These are phyloP conservation scores for Diversispora epigaea DNA, from an alignment of 192 early-diverging fungal genomes.

Conservation along the genomic window DNA sequence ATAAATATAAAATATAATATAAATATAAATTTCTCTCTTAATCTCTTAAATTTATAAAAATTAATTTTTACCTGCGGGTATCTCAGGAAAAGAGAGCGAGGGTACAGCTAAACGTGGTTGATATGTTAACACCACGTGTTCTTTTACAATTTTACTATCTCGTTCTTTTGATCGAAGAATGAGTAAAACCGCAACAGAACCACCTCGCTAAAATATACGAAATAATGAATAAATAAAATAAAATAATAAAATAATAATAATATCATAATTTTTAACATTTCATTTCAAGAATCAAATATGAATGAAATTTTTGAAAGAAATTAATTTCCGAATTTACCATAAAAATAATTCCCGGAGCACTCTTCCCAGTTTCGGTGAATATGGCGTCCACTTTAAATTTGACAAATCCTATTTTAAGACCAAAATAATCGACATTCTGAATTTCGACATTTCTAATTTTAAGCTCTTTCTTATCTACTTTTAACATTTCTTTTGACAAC, in stretches of 20 bases:
- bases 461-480: conserved; percentile 38
- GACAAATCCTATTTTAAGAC: conserved; percentile 67
- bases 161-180: conserved; percentile 51
- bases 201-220: conserved; percentile 56
- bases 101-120: conserved; percentile 75
- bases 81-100: conserved; percentile 59
- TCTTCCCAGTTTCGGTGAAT: conserved; percentile 48
- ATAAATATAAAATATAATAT: not conserved
- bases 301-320: too few relatives aligned
- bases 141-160: conserved; percentile 37
- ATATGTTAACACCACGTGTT: conserved; percentile 64
- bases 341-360: conserved; percentile 75
- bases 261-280: too few relatives aligned
- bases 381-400: conserved; percentile 65
- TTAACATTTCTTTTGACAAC: conserved; percentile 43
- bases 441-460: conserved; percentile 55
- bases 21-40: not conserved
- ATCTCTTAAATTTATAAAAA: not conserved
- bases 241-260: not conserved
- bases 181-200: conserved; percentile 68
- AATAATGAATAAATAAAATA: not conserved
- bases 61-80: conserved; percentile 65
- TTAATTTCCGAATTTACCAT: conserved; percentile 60
- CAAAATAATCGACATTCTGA: conserved; percentile 76
- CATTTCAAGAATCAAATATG: too few relatives aligned